Evolutionary conservation across 2,329 filamentous ascomycete genomes (phyloP).

Genomic region (Atkinsonella texensis): DNA sequence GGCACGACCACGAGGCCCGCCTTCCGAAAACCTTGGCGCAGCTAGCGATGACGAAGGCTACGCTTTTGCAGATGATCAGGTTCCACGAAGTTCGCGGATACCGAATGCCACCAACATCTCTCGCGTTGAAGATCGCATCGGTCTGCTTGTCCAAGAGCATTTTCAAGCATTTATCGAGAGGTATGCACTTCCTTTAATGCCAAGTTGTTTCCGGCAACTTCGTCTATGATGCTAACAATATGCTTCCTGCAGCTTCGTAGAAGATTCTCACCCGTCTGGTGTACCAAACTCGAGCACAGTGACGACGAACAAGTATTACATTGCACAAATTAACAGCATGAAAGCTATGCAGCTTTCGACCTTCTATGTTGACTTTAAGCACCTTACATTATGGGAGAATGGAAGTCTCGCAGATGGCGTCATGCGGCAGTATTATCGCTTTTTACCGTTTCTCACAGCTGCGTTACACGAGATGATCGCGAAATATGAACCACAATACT

Average conservation of each 20-base stretch:
- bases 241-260: conserved; percentile 41
- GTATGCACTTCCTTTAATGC: conserved; percentile 26
- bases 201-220: no score
- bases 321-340: conserved; percentile 73
- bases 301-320: conserved; percentile 71
- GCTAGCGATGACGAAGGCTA: conserved; percentile 51
- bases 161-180: conserved; percentile 73
- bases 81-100: conserved; percentile 38
- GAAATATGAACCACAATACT: conserved; percentile 90
- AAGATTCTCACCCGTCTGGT: conserved; percentile 53
- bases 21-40: conserved; percentile 47
- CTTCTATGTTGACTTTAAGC: conserved; percentile 77
- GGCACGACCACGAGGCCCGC: conserved; percentile 43
- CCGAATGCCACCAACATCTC: conserved; percentile 44
- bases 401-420: conserved; percentile 77
- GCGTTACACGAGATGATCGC: conserved; percentile 87
- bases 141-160: conserved; percentile 59
- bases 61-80: conserved; percentile 52
- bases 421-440: conserved; percentile 86
- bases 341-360: conserved; percentile 65
- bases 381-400: conserved; percentile 65
- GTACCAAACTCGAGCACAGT: conserved; percentile 56
- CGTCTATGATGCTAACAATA: background rate
- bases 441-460: conserved; percentile 79
- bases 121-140: conserved; percentile 64